These are phyloP conservation scores for Diplosphaera chodatii DNA, from an alignment of 139 green algal species.

Conservation along the genomic window DNA sequence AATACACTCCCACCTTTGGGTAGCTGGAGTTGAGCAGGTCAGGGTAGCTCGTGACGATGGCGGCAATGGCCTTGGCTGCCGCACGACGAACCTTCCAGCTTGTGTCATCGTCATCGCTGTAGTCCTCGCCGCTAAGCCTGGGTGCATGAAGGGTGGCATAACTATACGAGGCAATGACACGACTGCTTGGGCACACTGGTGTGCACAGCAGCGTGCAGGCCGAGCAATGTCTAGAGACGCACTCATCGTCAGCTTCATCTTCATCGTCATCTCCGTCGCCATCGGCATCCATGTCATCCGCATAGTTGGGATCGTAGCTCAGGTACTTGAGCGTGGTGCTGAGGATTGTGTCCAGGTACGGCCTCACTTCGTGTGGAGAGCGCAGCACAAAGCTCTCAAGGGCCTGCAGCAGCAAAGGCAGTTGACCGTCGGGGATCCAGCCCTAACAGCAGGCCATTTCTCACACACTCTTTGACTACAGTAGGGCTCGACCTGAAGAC, in stretches of 20 bases:
- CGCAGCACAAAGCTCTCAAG: constrained; percentile 79
- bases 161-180: too few species aligned
- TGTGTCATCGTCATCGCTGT: constrained; percentile 91
- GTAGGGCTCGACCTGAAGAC: constrained; percentile 54
- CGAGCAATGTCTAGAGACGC: background rate
- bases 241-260: constrained; percentile 34
- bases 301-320: constrained; percentile 91
- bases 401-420: constrained; percentile 47
- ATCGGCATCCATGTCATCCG: constrained; percentile 69
- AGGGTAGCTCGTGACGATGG: constrained; percentile 55
- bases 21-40: constrained; percentile 53
- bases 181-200: too few species aligned
- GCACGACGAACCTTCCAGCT: constrained; percentile 93
- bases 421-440: too few species aligned
- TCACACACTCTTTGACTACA: too few species aligned
- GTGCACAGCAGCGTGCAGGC: too few species aligned
- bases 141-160: too few species aligned
- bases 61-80: constrained; percentile 59
- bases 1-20: background rate
- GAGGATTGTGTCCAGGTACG: constrained; percentile 32
- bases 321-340: constrained; percentile 43
- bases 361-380: constrained; percentile 43
- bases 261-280: constrained; percentile 45
- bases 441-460: too few species aligned
- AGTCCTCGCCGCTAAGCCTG: constrained; percentile 64